phyloP scores from a whole-genome alignment of 2,329 filamentous ascomycete genomes.

The Exophiala spinifera region DNA sequence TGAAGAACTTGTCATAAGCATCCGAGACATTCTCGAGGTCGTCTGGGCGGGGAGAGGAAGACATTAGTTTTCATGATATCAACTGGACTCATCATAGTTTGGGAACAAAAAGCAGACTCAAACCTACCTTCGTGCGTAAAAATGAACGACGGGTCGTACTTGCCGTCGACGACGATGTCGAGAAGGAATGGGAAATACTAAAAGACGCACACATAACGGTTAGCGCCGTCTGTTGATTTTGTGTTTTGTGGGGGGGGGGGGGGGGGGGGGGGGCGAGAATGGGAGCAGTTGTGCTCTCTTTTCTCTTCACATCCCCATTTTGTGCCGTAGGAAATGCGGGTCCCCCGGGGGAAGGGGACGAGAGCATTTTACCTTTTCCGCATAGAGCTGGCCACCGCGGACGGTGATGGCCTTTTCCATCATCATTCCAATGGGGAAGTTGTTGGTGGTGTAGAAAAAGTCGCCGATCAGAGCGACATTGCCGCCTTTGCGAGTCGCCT shows the following conservation, averaged over 20 bases:
- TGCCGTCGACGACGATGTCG: constrained; percentile 29
- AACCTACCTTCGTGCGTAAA: constrained; percentile 29
- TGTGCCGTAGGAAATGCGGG: no score
- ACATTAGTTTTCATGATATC: neutral
- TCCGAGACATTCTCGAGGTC: constrained; percentile 34
- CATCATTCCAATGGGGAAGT: constrained; percentile 75
- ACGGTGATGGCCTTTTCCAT: constrained; percentile 57
- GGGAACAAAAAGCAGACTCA: constrained; percentile 2
- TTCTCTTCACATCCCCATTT: neutral
- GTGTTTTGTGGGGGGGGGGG: no score
- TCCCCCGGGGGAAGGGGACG: no score
- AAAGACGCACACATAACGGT: neutral
- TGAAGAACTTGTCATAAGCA: constrained; percentile 27
- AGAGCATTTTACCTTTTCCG: constrained; percentile 25
- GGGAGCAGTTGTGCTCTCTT: neutral
- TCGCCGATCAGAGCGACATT: constrained; percentile 33
- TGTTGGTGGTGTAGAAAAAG: constrained; percentile 73
- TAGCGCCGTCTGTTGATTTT: constrained; percentile 20
- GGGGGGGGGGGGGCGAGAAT: no score
- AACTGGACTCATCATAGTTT: neutral
- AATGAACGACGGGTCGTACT: constrained; percentile 34
- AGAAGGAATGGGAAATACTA: constrained; percentile 35
- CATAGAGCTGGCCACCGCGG: constrained; percentile 5
- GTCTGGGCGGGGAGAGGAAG: constrained; percentile 19
- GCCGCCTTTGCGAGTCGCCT: constrained; percentile 33